These are phyloP conservation scores for Penicillium egyptiacum DNA, from an alignment of 495 filamentous ascomycete genomes.

Conservation along the genomic window DNA sequence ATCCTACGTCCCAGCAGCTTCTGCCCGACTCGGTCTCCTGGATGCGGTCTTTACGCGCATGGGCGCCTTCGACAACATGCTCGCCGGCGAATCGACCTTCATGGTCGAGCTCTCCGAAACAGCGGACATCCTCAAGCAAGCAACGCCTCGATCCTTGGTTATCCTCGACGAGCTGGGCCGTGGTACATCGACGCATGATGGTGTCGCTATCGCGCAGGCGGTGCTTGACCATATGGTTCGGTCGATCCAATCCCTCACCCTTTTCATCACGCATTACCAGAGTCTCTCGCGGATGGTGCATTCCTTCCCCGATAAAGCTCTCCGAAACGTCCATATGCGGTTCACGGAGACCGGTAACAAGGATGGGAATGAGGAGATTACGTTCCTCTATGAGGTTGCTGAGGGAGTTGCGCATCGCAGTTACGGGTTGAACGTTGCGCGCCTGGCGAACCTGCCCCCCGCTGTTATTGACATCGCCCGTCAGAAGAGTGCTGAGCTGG, in stretches of 20 bases:
- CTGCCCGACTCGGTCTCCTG: conserved; percentile 72
- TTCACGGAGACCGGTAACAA: conserved; percentile 59
- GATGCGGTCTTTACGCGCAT: conserved; percentile 96
- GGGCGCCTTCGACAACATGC: conserved; percentile 96
- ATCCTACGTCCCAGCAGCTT: conserved; percentile 83
- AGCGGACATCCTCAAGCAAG: conserved; percentile 82
- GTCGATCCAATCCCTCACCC: conserved; percentile 68
- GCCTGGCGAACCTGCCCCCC: conserved; percentile 77
- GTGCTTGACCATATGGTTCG: conserved; percentile 83
- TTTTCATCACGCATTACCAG: conserved; percentile 99
- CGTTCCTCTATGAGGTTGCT: conserved; percentile 78
- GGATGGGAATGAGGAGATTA: conserved; percentile 56
- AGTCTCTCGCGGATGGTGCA: conserved; percentile 70
- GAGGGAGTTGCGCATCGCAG: conserved; percentile 90
- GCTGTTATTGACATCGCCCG: conserved; percentile 74
- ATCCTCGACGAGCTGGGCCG: conserved; percentile 95
- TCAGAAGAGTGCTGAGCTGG: conserved; percentile 75
- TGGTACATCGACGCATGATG: conserved; percentile 92
- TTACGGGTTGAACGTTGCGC: conserved; percentile 92
- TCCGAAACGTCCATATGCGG: conserved; percentile 80
- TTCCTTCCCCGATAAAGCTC: conserved; percentile 57
- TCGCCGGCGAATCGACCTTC: conserved; percentile 93
- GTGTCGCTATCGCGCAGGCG: conserved; percentile 91
- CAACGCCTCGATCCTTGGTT: conserved; percentile 75
- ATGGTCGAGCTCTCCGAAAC: conserved; percentile 97